phyloP scores from a whole-genome alignment of 2,329 filamentous ascomycete species.

The Coniochaeta sp. region DNA sequence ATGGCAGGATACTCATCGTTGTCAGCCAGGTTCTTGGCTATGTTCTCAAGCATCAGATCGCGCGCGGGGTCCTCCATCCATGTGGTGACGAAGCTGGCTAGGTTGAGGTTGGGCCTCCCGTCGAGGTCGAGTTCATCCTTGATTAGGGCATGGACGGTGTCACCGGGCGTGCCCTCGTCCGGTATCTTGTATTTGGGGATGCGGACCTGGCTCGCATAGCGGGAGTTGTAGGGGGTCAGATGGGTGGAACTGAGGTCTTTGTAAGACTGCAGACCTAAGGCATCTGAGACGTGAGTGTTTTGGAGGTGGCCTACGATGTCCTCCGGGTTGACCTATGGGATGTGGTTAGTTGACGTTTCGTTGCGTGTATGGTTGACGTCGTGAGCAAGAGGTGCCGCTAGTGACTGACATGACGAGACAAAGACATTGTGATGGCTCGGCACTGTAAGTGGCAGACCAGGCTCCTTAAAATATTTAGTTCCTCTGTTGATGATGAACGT shows the following conservation, averaged over 20 bases:
- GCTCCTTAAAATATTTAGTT: too few relatives aligned
- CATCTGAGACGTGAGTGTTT: conserved; percentile 27
- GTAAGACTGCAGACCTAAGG: conserved; percentile 18
- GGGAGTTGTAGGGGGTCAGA: conserved; percentile 49
- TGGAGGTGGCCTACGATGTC: conserved; percentile 47
- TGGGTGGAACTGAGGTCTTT: conserved; percentile 36
- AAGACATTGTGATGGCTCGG: conserved; percentile 35
- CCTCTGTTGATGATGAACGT: too few relatives aligned
- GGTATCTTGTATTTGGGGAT: conserved; percentile 56
- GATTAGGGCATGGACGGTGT: conserved; percentile 59
- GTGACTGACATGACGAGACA: conserved; percentile 37
- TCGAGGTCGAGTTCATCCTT: conserved; percentile 58
- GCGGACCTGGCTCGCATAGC: conserved; percentile 46
- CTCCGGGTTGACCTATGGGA: conserved; percentile 41
- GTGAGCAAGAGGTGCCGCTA: not conserved
- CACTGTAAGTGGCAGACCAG: too few relatives aligned
- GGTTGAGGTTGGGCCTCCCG: conserved; percentile 59
- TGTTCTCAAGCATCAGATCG: conserved; percentile 59
- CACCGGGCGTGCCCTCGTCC: conserved; percentile 48
- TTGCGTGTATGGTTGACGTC: not conserved
- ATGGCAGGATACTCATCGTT: conserved; percentile 58
- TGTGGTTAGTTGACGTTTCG: conserved; percentile 1
- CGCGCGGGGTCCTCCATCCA: conserved; percentile 64
- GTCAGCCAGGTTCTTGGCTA: conserved; percentile 67
- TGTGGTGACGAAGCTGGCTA: conserved; percentile 64